Evolutionary conservation across 2,329 filamentous ascomycete genomes (phyloP), one percentile per base, ranked within the genome.

Genomic region (Penicillium sp.): DNA sequence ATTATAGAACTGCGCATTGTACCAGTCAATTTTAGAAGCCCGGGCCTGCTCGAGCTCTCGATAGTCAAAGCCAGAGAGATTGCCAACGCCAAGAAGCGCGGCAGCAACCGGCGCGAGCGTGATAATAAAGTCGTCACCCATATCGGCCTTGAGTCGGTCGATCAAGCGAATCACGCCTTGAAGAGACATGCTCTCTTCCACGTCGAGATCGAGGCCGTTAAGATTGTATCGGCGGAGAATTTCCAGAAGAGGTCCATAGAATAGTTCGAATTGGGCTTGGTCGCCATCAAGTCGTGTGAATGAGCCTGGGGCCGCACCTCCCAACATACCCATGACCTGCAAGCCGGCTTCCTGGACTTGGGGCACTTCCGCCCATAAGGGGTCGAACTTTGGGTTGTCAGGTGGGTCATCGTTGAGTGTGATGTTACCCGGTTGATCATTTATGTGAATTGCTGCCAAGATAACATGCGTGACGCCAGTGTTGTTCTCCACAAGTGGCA

Each of bases 1-100:
- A 69, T 90, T 95, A 80, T 97, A 97, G 75, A 96, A 96, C 70
- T 97, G 93, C 6, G 88, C 82, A 70, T 96, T 96, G 74, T 96
- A 96, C 86, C 91, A 97, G 3, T 82, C 81, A 27, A 96, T 89
- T 44, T 88, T 82, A 16, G 74, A 74, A 1, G 88, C 87, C 6
- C 85, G 81, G 72, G 85, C 81, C 11, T 82, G 80, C 71, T 96
- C 91, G 2, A 97, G 82, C 11, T 86, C 80, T 45, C 86, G 81
- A 74, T 96, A 96, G 71, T 86, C 83, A 73, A 96, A 96, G 0
- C 92, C 93, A 57, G 88, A 92, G 3, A 96, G 81, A 42, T 88
- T 82, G 14, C 73, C 73, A 26, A 87, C 76, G 11, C 82, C 76
- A 29, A 91, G 76, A 39, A 93, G 77, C 0, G 90, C 91, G 1